Evolutionary conservation across 805 yeast genomes (phyloP).

Genomic region (Kuraishia piskuri): DNA sequence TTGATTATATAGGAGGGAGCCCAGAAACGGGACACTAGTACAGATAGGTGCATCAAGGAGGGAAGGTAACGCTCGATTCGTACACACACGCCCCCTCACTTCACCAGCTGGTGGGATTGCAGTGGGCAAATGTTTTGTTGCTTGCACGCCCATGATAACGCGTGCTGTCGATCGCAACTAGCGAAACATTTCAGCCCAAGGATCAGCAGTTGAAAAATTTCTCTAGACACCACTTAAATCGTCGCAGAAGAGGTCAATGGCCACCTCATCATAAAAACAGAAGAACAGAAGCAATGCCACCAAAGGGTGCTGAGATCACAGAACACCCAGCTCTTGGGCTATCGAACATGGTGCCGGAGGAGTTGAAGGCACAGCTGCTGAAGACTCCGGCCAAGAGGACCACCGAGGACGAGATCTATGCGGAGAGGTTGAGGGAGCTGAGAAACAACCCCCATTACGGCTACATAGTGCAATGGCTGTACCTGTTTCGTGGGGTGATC

Average conservation of each 20-base stretch:
- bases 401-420: conserved; percentile 29
- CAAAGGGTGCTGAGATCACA: neutral
- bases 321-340: conserved; percentile 23
- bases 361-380: conserved; percentile 24
- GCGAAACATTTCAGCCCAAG: no score
- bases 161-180: no score
- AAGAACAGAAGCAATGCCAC: neutral
- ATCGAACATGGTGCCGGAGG: conserved; percentile 22
- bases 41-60: neutral
- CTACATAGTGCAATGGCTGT: conserved; percentile 46
- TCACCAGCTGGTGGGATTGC: no score
- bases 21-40: neutral
- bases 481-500: conserved; percentile 40
- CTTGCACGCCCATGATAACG: no score
- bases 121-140: no score
- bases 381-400: conserved; percentile 29
- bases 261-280: no score
- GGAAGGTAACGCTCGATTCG: no score
- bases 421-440: conserved; percentile 18
- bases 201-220: no score
- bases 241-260: no score
- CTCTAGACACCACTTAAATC: no score
- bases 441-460: conserved; percentile 29
- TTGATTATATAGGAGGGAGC: neutral
- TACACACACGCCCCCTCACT: no score